Conservation (phyloP, 2,329 filamentous ascomycete genomes). For the Sporothrix euskadiensis region DNA sequence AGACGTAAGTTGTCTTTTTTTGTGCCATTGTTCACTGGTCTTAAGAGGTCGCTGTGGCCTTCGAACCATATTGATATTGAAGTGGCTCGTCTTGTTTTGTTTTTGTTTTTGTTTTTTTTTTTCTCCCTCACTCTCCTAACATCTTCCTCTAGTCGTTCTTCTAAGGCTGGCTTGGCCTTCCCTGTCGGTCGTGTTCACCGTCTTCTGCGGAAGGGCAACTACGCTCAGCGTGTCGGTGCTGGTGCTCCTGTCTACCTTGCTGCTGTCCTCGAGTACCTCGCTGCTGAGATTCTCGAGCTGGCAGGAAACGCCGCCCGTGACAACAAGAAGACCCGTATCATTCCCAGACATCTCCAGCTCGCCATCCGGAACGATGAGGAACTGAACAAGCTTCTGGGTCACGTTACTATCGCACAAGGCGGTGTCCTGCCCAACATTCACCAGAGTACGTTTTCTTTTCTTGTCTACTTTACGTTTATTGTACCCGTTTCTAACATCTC, state of each 20-base stretch:
- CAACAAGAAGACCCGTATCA: conserved; percentile 99
- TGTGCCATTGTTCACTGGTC: conserved; percentile 22
- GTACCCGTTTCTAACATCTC: conserved; percentile 32
- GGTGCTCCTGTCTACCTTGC: conserved; percentile 97
- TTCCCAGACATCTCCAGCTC: conserved; percentile 96
- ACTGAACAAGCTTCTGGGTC: conserved; percentile 96
- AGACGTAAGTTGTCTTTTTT: conserved; percentile 76
- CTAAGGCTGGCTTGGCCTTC: conserved; percentile 98
- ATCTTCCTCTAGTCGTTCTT: conserved; percentile 72
- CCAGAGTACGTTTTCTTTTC: conserved; percentile 69
- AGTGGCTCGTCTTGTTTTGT: conserved; percentile 34
- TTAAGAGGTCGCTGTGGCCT: neutral
- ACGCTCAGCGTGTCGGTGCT: conserved; percentile 98
- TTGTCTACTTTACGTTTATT: neutral
- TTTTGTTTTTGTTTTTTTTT: conserved; percentile 32
- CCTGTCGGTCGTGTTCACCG: conserved; percentile 99
- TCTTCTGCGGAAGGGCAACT: conserved; percentile 98
- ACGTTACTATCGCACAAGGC: conserved; percentile 96
- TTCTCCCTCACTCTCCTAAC: conserved; percentile 44
- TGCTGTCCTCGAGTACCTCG: conserved; percentile 96
- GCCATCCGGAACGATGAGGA: conserved; percentile 99
- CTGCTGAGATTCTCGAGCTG: conserved; percentile 97
- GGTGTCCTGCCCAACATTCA: conserved; percentile 99
- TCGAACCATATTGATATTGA: too few relatives aligned
- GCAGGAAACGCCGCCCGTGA: conserved; percentile 98